Evolutionary conservation across 2,329 filamentous ascomycete species (phyloP).

Genomic region (Xylariales sp.): DNA sequence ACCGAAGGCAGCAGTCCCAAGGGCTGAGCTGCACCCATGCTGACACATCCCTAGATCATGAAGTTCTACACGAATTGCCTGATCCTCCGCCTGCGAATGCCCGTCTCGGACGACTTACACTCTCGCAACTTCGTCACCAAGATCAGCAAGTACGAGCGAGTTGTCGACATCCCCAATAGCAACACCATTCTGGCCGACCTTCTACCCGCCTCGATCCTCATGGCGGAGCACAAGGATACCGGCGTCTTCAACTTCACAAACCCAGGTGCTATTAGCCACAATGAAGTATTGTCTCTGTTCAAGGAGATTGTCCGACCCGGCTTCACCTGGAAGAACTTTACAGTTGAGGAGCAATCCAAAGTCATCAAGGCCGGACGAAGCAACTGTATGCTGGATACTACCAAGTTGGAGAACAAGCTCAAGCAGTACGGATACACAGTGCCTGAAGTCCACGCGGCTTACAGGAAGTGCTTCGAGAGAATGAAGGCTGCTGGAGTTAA

Average conservation of each 20-base stretch:
- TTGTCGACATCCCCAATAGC: slow-evolving; percentile 65
- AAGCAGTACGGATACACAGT: slow-evolving; percentile 54
- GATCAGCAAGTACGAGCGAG: slow-evolving; percentile 58
- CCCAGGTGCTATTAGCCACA: slow-evolving; percentile 66
- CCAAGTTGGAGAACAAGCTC: slow-evolving; percentile 56
- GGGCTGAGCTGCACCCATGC: too few species aligned
- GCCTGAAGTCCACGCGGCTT: slow-evolving; percentile 59
- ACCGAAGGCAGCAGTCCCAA: too few species aligned
- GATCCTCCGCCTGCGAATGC: slow-evolving; percentile 64
- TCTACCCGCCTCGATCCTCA: slow-evolving; percentile 54
- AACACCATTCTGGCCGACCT: slow-evolving; percentile 63
- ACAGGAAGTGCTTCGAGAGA: slow-evolving; percentile 56
- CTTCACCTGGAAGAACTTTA: slow-evolving; percentile 63
- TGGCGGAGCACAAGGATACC: slow-evolving; percentile 57
- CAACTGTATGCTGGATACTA: slow-evolving; percentile 61
- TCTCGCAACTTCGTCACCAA: slow-evolving; percentile 66
- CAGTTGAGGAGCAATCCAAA: slow-evolving; percentile 60
- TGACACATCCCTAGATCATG: slow-evolving; percentile 43
- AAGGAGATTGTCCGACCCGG: slow-evolving; percentile 57
- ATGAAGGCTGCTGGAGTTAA: slow-evolving; percentile 54
- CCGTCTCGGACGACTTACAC: slow-evolving; percentile 63
- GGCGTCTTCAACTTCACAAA: slow-evolving; percentile 69
- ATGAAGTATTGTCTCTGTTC: slow-evolving; percentile 61
- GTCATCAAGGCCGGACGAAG: slow-evolving; percentile 63
- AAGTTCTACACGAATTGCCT: slow-evolving; percentile 57